phyloP scores from a whole-genome alignment of 2,329 filamentous ascomycete genomes.

The Chrysosporium keratinophilum region DNA sequence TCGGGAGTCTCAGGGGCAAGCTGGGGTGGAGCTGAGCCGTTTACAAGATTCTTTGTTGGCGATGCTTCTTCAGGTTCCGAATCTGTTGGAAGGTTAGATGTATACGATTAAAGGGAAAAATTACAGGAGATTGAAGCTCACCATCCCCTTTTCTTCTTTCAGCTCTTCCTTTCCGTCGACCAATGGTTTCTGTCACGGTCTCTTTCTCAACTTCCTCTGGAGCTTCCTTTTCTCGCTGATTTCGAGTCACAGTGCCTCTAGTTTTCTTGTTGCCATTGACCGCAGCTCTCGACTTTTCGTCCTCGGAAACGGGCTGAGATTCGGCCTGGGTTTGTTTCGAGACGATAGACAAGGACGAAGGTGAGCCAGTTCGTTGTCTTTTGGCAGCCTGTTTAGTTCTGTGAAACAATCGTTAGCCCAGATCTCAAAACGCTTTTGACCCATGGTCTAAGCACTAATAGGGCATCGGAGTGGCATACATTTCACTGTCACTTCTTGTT shows the following conservation, averaged over 20 bases:
- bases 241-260: slow-evolving; percentile 46
- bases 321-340: slow-evolving; percentile 40
- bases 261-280: slow-evolving; percentile 46
- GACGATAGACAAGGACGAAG: slow-evolving; percentile 50
- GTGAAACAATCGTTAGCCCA: slow-evolving; percentile 20
- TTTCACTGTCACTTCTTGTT: slow-evolving; percentile 81
- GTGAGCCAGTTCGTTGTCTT: slow-evolving; percentile 71
- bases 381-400: slow-evolving; percentile 66
- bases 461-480: slow-evolving; percentile 52
- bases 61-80: slow-evolving; percentile 60
- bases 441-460: slow-evolving; percentile 9
- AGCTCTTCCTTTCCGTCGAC: slow-evolving; percentile 68
- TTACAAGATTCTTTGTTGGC: slow-evolving; percentile 35
- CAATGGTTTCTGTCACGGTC: slow-evolving; percentile 59
- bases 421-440: neutral
- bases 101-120: neutral
- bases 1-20: slow-evolving; percentile 36
- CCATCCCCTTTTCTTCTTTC: slow-evolving; percentile 74
- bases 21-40: slow-evolving; percentile 32
- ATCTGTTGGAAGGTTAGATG: slow-evolving; percentile 34
- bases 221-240: slow-evolving; percentile 40
- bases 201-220: slow-evolving; percentile 62
- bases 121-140: slow-evolving; percentile 31
- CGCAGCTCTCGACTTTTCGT: slow-evolving; percentile 44
- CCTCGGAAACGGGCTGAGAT: slow-evolving; percentile 49